Evolutionary conservation across 192 early-diverging fungal genomes (phyloP).

Genomic region (Entomortierella parvispora): DNA sequence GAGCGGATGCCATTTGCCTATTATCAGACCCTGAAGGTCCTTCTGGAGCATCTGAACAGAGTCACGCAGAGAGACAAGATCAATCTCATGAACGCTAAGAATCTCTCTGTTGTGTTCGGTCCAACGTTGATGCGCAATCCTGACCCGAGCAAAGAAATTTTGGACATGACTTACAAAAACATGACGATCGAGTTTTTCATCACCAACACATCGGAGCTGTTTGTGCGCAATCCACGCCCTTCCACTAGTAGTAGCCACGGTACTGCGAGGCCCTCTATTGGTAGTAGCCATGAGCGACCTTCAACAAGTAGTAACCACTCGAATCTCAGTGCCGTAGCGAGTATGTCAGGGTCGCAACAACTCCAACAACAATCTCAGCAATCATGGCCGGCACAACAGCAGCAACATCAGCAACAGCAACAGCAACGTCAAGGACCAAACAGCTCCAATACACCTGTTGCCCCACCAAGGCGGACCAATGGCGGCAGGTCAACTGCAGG

Average conservation of each 20-base stretch:
- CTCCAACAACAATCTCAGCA: background rate
- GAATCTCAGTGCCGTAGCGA: background rate
- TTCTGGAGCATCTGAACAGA: conserved; percentile 71
- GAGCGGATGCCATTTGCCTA: conserved; percentile 67
- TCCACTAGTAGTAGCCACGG: background rate
- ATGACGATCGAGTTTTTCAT: conserved; percentile 75
- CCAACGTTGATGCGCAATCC: conserved; percentile 81
- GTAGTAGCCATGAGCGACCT: conserved; percentile 16
- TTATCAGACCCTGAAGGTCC: conserved; percentile 65
- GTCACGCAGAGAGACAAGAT: conserved; percentile 65
- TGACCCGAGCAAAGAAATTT: conserved; percentile 69
- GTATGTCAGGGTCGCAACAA: too few species aligned
- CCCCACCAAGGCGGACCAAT: background rate
- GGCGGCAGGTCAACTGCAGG: background rate
- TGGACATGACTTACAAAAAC: conserved; percentile 78
- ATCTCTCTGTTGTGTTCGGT: conserved; percentile 94
- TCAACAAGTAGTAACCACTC: conserved; percentile 3
- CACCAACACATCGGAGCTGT: conserved; percentile 51
- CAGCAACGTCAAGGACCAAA: background rate
- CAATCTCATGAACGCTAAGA: conserved; percentile 94
- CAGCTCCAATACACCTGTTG: background rate
- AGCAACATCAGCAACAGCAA: conserved; percentile 1
- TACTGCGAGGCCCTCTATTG: background rate
- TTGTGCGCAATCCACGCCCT: background rate
- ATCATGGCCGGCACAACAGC: background rate